phyloP scores from a whole-genome alignment of 2,329 filamentous ascomycete species.

The Lithohypha guttulata region DNA sequence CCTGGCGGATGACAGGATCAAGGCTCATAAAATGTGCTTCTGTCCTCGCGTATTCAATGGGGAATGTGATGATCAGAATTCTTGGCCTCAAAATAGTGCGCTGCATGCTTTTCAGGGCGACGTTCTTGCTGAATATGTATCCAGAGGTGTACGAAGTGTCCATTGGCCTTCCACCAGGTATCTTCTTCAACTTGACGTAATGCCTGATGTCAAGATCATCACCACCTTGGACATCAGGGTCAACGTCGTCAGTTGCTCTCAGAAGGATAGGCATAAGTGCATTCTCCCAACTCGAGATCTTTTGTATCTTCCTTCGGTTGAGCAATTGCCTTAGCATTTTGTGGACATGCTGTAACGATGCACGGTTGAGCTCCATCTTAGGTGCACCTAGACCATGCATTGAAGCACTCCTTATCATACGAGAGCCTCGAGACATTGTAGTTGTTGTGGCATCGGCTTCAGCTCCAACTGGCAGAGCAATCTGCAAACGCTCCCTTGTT shows the following conservation, averaged over 20 bases:
- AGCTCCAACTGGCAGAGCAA: conserved; percentile 26
- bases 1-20: conserved; percentile 91
- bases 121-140: conserved; percentile 92
- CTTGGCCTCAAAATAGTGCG: conserved; percentile 72
- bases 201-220: conserved; percentile 96
- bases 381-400: conserved; percentile 65
- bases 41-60: conserved; percentile 90
- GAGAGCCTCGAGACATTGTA: conserved; percentile 29
- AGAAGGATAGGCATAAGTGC: conserved; percentile 82
- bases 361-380: conserved; percentile 73
- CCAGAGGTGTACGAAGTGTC: conserved; percentile 96
- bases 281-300: conserved; percentile 72
- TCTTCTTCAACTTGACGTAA: conserved; percentile 95
- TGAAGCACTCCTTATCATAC: conserved; percentile 67
- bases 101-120: conserved; percentile 93
- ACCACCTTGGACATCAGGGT: conserved; percentile 77
- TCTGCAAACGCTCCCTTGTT: conserved; percentile 46
- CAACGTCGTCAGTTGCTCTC: conserved; percentile 85
- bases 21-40: conserved; percentile 96
- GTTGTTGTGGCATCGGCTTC: conserved; percentile 38
- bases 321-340: conserved; percentile 75
- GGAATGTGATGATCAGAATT: conserved; percentile 86
- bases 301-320: conserved; percentile 62
- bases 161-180: conserved; percentile 76
- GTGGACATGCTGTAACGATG: conserved; percentile 79